Base-by-base conservation (phyloP, 768 basidiomycete species). In the Coprinopsis cinerea region DNA sequence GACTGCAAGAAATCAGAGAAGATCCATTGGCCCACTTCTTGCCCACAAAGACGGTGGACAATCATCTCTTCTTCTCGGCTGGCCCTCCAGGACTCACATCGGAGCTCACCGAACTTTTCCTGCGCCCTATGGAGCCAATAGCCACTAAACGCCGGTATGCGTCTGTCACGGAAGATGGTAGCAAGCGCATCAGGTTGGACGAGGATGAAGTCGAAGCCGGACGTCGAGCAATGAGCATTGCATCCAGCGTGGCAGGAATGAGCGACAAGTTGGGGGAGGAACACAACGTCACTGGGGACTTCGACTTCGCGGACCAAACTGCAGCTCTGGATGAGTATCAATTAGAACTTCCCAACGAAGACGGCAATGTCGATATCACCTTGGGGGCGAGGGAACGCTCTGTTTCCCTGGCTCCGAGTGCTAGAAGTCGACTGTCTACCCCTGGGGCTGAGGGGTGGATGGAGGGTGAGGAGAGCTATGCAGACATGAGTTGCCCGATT, bases 11-110 rank as follows among this genome's bases (percentile, higher is more conserved):
- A 59, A 89, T 96, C 56, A 81, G 88, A 23, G 80, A 85, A 9
- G 88, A 96, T 59, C 93, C 92, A 20, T 66, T 88, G 3, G 72
- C 82, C 6, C 84, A 92, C 64, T 97, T 92, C 71, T 68, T 96
- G 41, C 92, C 94, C 9, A 88, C 85, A 2, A 82, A 83, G 55
- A 69, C 73, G n/a, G 86, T 82, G 1, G 73, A 79, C 14, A 75
- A 80, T n/a, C 84, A 83, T 23, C 79, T 76, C 2, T 85, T 85
- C 60, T 85, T 94, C 66, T 88, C 78, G 58, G 87, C 85, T 39
- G 92, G 87, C 0, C 93, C 94, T 10, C 86, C 88, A 11, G 90
- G 90, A 7, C 65, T 94, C 43, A 80, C 83, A 0, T 84, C 87
- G 0, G 91, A 95, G 63, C 72, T 99, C 18, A 77, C 79, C 1